phyloP scores from a whole-genome alignment of 2,329 filamentous ascomycete species.

The Aspergillus hortae region DNA sequence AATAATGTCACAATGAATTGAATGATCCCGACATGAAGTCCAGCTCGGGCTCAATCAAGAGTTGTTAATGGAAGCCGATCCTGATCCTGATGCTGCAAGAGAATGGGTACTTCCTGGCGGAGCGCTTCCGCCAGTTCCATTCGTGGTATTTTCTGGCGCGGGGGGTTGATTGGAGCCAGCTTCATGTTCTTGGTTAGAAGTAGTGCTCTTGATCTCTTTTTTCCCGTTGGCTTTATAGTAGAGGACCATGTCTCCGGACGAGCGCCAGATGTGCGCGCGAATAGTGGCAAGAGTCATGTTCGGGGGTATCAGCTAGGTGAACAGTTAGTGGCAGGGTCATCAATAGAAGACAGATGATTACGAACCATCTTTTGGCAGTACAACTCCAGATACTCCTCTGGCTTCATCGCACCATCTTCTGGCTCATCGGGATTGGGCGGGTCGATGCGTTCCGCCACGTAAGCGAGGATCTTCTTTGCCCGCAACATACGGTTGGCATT shows the following conservation, averaged over 20 bases:
- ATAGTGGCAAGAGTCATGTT: conserved; percentile 94
- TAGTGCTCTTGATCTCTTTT: conserved; percentile 48
- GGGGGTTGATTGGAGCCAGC: conserved; percentile 1
- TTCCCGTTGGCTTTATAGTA: conserved; percentile 91
- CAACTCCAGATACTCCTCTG: conserved; percentile 91
- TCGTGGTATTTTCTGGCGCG: conserved; percentile 10
- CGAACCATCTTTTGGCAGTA: conserved; percentile 90
- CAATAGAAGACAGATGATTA: conserved; percentile 11
- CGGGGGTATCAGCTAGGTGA: conserved; percentile 53
- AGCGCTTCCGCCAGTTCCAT: conserved; percentile 20
- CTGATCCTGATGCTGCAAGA: conserved; percentile 27
- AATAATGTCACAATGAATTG: conserved; percentile 6
- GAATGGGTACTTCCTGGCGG: conserved; percentile 30
- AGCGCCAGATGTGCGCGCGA: conserved; percentile 88
- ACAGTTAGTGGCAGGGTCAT: conserved; percentile 5
- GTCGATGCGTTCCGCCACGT: conserved; percentile 90
- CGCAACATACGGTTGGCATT: conserved; percentile 97
- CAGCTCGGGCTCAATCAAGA: conserved; percentile 6
- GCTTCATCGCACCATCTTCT: conserved; percentile 61
- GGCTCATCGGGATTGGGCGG: conserved; percentile 57
- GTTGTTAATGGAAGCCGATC: conserved; percentile 17
- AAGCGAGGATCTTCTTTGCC: conserved; percentile 88
- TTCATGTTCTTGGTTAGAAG: conserved; percentile 16
- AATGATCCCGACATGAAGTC: neutral
- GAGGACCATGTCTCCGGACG: conserved; percentile 85